Evolutionary conservation across 768 basidiomycete genomes (phyloP).

Genomic region (Gelatoporia subvermispora): DNA sequence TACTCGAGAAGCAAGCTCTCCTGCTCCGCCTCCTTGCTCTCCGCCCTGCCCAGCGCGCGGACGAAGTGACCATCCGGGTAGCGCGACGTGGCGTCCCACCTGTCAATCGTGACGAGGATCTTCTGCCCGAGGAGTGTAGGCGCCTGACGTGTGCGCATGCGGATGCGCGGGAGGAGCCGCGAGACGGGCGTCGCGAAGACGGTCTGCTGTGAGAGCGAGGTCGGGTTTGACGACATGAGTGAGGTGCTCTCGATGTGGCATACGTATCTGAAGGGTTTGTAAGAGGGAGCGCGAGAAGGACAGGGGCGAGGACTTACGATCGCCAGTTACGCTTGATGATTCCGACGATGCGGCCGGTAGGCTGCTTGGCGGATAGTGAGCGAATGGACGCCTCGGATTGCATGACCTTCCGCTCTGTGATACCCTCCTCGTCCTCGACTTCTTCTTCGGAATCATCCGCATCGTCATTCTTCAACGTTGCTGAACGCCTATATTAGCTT

Average conservation of each 20-base stretch:
- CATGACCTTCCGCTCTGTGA: conserved; percentile 26
- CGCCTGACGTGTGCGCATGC: conserved; percentile 92
- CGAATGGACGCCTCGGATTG: conserved; percentile 19
- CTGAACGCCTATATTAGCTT: conserved; percentile 29
- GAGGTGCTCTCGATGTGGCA: conserved; percentile 93
- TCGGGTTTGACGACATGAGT: conserved; percentile 69
- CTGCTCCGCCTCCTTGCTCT: conserved; percentile 94
- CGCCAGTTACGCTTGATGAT: conserved; percentile 95
- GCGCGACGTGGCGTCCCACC: conserved; percentile 81
- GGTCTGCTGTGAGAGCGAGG: conserved; percentile 82
- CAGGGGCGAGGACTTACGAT: conserved; percentile 52
- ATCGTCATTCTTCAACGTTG: conserved; percentile 81
- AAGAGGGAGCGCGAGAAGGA: background rate
- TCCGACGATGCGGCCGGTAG: conserved; percentile 89
- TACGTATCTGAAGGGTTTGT: conserved; percentile 57
- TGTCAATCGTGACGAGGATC: conserved; percentile 91
- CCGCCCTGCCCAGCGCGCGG: conserved; percentile 82
- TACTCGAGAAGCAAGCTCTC: conserved; percentile 91
- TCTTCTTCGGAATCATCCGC: conserved; percentile 71
- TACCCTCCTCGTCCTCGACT: conserved; percentile 30
- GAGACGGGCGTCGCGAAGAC: conserved; percentile 95
- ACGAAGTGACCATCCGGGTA: conserved; percentile 99
- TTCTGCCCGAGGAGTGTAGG: conserved; percentile 86
- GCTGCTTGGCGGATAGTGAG: conserved; percentile 61
- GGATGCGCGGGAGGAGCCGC: conserved; percentile 86